Percentiles rank a stretch among this genome's conserved stretches.
These are phyloP conservation scores for Plasmopara muralis DNA, from an alignment of 352 stramenopile genomes.

Conservation along the genomic window DNA sequence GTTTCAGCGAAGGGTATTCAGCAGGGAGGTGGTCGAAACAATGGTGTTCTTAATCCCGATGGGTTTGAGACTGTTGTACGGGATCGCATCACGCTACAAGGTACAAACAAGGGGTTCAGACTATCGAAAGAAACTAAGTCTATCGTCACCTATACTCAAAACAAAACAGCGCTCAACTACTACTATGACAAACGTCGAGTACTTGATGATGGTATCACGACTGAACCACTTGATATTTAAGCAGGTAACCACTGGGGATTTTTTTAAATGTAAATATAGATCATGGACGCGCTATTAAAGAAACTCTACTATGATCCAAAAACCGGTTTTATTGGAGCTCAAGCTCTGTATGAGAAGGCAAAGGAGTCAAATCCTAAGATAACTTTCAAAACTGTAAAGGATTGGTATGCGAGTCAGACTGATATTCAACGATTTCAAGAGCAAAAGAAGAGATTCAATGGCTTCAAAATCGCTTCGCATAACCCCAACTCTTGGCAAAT, in stretches of 20 bases:
- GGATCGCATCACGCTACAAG: too few relatives aligned
- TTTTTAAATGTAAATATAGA: slow-evolving; percentile 3
- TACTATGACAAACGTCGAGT: too few relatives aligned
- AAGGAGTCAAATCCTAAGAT: slow-evolving; percentile 2
- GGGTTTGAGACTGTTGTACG: too few relatives aligned
- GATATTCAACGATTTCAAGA: slow-evolving; percentile 1
- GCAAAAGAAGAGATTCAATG: neutral
- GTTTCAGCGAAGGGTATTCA: neutral
- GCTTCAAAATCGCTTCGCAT: slow-evolving; percentile 2
- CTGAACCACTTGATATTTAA: slow-evolving; percentile 2
- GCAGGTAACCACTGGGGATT: slow-evolving; percentile 3
- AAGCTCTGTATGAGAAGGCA: slow-evolving; percentile 1
- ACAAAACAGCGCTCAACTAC: too few relatives aligned
- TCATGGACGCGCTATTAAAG: neutral
- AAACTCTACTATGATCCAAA: neutral
- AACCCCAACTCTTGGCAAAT: slow-evolving; percentile 2
- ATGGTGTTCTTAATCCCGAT: slow-evolving; percentile 2
- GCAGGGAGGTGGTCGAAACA: too few relatives aligned
- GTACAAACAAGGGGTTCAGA: too few relatives aligned
- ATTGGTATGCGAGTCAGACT: neutral
- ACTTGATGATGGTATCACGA: slow-evolving; percentile 1
- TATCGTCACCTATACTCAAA: too few relatives aligned
- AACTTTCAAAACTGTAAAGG: slow-evolving; percentile 1
- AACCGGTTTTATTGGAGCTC: slow-evolving; percentile 1
- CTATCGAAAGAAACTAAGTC: too few relatives aligned